Base-by-base conservation (phyloP, 169 alveolate species). In the Plasmodium vivax region DNA sequence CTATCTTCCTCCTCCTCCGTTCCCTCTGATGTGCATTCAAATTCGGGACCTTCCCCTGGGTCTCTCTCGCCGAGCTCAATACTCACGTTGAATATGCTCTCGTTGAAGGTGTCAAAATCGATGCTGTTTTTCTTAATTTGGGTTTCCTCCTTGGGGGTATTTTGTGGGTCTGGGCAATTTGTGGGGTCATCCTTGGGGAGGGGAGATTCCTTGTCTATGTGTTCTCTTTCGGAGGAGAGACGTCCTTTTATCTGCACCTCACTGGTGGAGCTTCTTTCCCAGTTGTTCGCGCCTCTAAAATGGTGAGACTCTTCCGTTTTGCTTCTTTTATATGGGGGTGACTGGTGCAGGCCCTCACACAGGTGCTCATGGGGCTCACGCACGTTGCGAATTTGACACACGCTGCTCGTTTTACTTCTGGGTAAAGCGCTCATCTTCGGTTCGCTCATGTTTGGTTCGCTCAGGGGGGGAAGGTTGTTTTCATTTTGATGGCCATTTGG, bases 101-200 rank as follows among this genome's bases (percentile, higher is more conserved):
- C 54, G n/a, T 85, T 85, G 36, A 85, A 75, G 7, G 80, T n/a
- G 12, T 85, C 85, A 85, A 85, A 85, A 75, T 85, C 87, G 77
- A 85, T 75, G 14, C 93, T 85, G 36, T 85, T 54, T 75, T 85
- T 85, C 47, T 85, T 85, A n/a, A 36, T 8, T 36, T 51, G 16
- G 30, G 8, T 54, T 36, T 75, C 34, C 71, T 85, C 34, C 82
- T 45, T 38, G 38, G 30, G 9, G 6, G 43, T 23, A 19, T 84
- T 72, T 2, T 6, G 16, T 27, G 32, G 12, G 30, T 80, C 27
- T 23, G 43, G 8, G 68, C 41, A 27, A 30, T 23, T 54, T 1
- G 62, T 36, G 71, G 62, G 36, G 19, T 71, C 23, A 77, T 77
- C 51, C 2, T 77, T 32, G 36, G 7, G 12, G 36, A 2, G 12